Evolutionary conservation across 1,139 yeast genomes (phyloP).

Genomic region (Blastobotrys proliferans): DNA sequence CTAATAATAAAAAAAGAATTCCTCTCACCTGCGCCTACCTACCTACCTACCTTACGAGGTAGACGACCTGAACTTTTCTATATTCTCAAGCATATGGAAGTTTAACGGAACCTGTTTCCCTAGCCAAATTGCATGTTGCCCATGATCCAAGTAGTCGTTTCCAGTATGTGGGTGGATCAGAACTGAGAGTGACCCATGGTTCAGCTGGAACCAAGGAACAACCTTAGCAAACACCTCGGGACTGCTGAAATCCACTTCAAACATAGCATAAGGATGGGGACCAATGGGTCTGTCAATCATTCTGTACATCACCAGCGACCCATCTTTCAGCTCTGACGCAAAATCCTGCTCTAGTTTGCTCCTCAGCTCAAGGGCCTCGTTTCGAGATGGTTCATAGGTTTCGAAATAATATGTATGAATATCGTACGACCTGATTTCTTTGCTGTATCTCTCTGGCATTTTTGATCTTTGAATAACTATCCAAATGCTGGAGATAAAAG

Average conservation of each 20-base stretch:
- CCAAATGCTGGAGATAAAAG: too few species aligned
- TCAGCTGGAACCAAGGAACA: constrained; percentile 43
- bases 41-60: too few species aligned
- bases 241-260: constrained; percentile 38
- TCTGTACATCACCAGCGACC: constrained; percentile 43
- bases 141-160: constrained; percentile 45
- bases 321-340: constrained; percentile 42
- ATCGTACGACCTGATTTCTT: constrained; percentile 37
- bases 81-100: constrained; percentile 14
- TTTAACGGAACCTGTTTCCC: constrained; percentile 38
- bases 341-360: constrained; percentile 44
- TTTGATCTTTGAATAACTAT: too few species aligned
- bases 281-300: constrained; percentile 53
- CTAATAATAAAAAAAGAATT: too few species aligned
- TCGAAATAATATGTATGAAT: constrained; percentile 54
- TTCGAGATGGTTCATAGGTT: constrained; percentile 36
- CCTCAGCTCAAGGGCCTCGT: constrained; percentile 41
- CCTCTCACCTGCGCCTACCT: too few species aligned
- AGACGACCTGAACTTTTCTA: constrained; percentile 2
- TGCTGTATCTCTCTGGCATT: too few species aligned
- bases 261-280: constrained; percentile 51
- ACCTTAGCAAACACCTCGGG: constrained; percentile 35
- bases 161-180: constrained; percentile 51
- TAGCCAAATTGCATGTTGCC: constrained; percentile 51
- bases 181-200: constrained; percentile 51